These are phyloP conservation scores for Gliomastix tumulicola DNA, from an alignment of 2,329 filamentous ascomycete species.

Conservation along the genomic window DNA sequence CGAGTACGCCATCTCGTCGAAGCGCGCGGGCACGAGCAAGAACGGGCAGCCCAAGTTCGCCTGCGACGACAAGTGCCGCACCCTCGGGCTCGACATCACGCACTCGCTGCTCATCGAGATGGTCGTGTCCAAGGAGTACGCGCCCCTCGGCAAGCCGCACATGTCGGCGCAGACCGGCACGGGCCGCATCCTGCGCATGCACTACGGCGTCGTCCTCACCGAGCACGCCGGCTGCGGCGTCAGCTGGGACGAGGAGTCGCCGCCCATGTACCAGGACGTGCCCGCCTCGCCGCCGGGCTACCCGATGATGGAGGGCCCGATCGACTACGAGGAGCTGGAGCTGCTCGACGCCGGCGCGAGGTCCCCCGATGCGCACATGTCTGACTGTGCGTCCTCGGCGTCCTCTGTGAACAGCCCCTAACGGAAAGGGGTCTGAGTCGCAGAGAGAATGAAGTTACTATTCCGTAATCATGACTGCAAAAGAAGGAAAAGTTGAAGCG, in stretches of 20 bases:
- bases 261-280: slow-evolving; percentile 90
- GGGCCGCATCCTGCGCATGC: slow-evolving; percentile 85
- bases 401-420: too few relatives aligned
- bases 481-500: too few relatives aligned
- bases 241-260: slow-evolving; percentile 94
- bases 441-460: too few relatives aligned
- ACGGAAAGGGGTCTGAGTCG: too few relatives aligned
- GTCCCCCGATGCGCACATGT: neutral
- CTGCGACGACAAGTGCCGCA: slow-evolving; percentile 69
- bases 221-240: slow-evolving; percentile 83
- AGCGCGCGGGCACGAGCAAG: slow-evolving; percentile 9
- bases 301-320: slow-evolving; percentile 24
- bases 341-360: neutral
- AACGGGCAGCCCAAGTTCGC: slow-evolving; percentile 53
- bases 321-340: slow-evolving; percentile 29
- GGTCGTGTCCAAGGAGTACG: slow-evolving; percentile 88
- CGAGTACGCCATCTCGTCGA: slow-evolving; percentile 43
- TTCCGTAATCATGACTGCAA: too few relatives aligned
- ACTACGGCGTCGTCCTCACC: slow-evolving; percentile 78
- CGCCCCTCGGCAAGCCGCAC: slow-evolving; percentile 58
- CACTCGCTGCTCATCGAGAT: slow-evolving; percentile 89
- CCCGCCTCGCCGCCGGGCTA: slow-evolving; percentile 78
- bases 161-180: slow-evolving; percentile 81
- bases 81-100: slow-evolving; percentile 70
- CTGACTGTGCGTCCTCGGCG: neutral